Conservation (phyloP, 2,329 filamentous ascomycete species). For the Amauroascus niger region DNA sequence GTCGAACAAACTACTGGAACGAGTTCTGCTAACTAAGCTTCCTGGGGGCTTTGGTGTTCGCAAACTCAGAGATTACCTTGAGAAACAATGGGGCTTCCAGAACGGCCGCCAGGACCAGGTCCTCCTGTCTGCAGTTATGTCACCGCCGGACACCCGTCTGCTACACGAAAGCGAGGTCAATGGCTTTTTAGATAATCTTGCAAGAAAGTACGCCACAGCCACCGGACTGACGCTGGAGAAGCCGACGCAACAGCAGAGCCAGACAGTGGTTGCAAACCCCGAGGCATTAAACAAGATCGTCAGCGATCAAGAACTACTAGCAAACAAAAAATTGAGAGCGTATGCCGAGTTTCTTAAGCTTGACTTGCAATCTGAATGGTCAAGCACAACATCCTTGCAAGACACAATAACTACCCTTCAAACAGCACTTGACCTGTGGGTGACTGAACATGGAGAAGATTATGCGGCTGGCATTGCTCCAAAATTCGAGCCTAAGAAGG, state of each 20-base stretch:
- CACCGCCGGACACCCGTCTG: slow-evolving; percentile 21
- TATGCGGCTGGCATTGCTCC: slow-evolving; percentile 26
- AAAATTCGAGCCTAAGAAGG: slow-evolving; percentile 24
- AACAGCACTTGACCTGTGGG: slow-evolving; percentile 21
- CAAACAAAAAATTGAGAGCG: background rate
- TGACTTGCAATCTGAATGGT: background rate
- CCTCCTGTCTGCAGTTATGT: slow-evolving; percentile 21
- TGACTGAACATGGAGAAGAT: slow-evolving; percentile 25
- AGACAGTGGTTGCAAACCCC: background rate
- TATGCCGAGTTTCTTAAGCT: background rate
- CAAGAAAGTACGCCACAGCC: slow-evolving; percentile 10
- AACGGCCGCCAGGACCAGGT: slow-evolving; percentile 17
- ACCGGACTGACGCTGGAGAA: background rate
- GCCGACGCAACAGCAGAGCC: background rate
- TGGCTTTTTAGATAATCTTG: slow-evolving; percentile 21
- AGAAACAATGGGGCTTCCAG: slow-evolving; percentile 23
- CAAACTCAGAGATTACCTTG: slow-evolving; percentile 20
- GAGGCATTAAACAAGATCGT: background rate
- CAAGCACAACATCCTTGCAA: background rate
- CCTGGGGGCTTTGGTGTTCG: slow-evolving; percentile 23
- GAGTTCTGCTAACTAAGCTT: slow-evolving; percentile 25
- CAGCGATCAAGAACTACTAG: background rate
- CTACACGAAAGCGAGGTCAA: slow-evolving; percentile 15
- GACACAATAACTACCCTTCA: slow-evolving; percentile 10
- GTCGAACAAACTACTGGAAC: slow-evolving; percentile 24